A percentile compares a stretch with the other conserved stretches of the same genome.
Evolutionary conservation across 2,329 filamentous ascomycete genomes (phyloP).

Genomic region (Endoconidiophora polonica): DNA sequence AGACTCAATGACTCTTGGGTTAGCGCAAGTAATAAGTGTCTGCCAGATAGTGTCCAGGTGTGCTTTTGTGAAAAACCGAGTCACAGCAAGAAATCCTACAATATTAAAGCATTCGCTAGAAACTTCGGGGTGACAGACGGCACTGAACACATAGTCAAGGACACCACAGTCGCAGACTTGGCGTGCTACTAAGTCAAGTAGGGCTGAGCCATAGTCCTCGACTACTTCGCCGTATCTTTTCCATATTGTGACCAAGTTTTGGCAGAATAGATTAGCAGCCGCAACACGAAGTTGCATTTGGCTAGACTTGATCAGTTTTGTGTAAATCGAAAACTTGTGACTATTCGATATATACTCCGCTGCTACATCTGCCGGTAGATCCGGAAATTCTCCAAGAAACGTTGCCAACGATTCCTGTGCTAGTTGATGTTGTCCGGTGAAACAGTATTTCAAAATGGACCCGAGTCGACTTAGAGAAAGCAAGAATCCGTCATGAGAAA

Average conservation of each 20-base stretch:
- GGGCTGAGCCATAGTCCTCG: slow-evolving; percentile 24
- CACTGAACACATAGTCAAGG: slow-evolving; percentile 73
- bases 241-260: slow-evolving; percentile 52
- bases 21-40: slow-evolving; percentile 63
- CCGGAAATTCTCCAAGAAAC: slow-evolving; percentile 16
- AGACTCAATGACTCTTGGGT: slow-evolving; percentile 70
- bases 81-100: slow-evolving; percentile 72
- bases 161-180: slow-evolving; percentile 55
- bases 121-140: slow-evolving; percentile 83
- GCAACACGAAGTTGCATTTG: slow-evolving; percentile 81
- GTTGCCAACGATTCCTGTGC: neutral
- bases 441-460: slow-evolving; percentile 1
- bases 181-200: slow-evolving; percentile 51
- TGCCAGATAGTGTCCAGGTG: slow-evolving; percentile 76
- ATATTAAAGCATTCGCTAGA: slow-evolving; percentile 70
- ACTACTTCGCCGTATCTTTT: slow-evolving; percentile 33
- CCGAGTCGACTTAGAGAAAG: neutral
- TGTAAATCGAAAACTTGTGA: slow-evolving; percentile 55
- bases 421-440: neutral
- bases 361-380: slow-evolving; percentile 23
- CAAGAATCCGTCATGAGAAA: neutral
- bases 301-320: slow-evolving; percentile 60
- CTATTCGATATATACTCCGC: slow-evolving; percentile 37
- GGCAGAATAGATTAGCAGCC: slow-evolving; percentile 59
- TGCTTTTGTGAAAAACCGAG: slow-evolving; percentile 49